Percentiles rank a stretch among this genome's conserved stretches.
Conservation (phyloP, 495 filamentous ascomycete species). For the Neurospora intermedia region DNA sequence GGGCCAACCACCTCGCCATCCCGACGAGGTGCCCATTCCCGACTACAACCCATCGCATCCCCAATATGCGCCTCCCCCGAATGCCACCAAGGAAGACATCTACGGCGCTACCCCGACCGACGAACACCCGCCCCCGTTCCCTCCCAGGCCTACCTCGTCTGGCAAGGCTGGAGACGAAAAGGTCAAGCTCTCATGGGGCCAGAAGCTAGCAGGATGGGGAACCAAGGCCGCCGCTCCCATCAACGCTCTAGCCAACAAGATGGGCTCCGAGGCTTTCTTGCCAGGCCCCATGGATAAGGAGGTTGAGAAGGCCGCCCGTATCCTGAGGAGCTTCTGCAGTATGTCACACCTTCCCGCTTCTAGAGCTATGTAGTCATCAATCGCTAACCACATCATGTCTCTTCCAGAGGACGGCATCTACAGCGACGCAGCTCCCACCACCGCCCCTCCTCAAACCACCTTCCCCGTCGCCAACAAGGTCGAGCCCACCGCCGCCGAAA, state of each 20-base stretch:
- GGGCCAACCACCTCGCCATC: conserved; percentile 6
- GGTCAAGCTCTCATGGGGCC: conserved; percentile 14
- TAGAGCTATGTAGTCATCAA: neutral
- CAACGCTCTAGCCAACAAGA: conserved; percentile 55
- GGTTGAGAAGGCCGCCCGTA: conserved; percentile 76
- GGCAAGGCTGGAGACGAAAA: conserved; percentile 6
- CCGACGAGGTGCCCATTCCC: conserved; percentile 19
- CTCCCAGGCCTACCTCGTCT: neutral
- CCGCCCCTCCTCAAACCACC: conserved; percentile 4
- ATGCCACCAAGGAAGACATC: conserved; percentile 6
- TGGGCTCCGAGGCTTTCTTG: conserved; percentile 57
- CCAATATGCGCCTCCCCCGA: neutral
- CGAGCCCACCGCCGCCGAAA: conserved; percentile 1
- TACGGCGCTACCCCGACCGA: conserved; percentile 19
- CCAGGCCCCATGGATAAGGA: conserved; percentile 72
- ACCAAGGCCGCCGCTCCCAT: conserved; percentile 46
- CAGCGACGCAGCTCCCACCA: conserved; percentile 9
- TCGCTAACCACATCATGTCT: neutral
- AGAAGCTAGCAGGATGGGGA: conserved; percentile 17
- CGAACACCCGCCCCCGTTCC: conserved; percentile 14
- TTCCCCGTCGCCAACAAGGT: conserved; percentile 3
- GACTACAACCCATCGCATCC: conserved; percentile 8
- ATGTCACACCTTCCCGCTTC: neutral
- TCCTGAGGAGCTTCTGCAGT: conserved; percentile 71
- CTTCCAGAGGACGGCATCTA: conserved; percentile 23